These are phyloP conservation scores for Cryptosporidium ryanae DNA, from an alignment of 169 alveolate genomes.

Conservation along the genomic window DNA sequence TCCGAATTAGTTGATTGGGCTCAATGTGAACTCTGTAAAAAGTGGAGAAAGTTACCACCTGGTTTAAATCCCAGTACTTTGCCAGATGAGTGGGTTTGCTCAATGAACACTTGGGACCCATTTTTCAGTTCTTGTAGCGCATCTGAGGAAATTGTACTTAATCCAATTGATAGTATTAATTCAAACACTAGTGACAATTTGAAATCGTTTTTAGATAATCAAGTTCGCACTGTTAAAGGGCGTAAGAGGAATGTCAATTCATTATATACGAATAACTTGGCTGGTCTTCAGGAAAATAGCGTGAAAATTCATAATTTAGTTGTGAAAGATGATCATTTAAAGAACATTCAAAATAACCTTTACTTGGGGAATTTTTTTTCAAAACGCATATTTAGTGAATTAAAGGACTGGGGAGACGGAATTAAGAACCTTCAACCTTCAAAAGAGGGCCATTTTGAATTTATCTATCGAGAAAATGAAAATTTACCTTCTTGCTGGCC, in stretches of 20 bases:
- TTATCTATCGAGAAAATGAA: not conserved
- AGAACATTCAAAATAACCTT: not conserved
- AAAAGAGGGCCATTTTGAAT: not conserved
- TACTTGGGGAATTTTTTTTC: not conserved
- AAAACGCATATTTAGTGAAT: not conserved
- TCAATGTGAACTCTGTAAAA: conserved; percentile 71
- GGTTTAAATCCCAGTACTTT: conserved; percentile 68
- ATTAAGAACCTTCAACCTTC: not conserved
- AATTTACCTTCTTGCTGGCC: conserved; percentile 69
- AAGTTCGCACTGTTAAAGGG: conserved; percentile 29
- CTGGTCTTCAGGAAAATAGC: not conserved
- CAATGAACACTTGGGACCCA: conserved; percentile 74
- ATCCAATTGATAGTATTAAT: conserved; percentile 13
- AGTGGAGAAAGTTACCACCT: conserved; percentile 58
- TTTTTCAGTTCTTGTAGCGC: conserved; percentile 42
- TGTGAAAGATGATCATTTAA: not conserved
- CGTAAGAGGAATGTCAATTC: conserved; percentile 13
- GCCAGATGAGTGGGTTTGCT: conserved; percentile 73
- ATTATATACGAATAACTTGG: not conserved
- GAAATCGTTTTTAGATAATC: not conserved
- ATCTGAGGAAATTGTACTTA: conserved; percentile 27
- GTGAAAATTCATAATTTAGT: not conserved
- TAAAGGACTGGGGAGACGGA: conserved; percentile 23
- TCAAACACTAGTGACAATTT: not conserved
- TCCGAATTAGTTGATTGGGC: conserved; percentile 74